Conservation (phyloP, 306 rosid genomes). For the cucumber (Cucumis sativus) region Cucumber_9930_V3 NC_026658.2:153001-153500, state of each 20-base stretch:
- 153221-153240: constrained; percentile 24
- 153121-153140: constrained; percentile 24
- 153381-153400: constrained; percentile 54
- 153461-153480: constrained; percentile 27
- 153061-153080: constrained; percentile 22
- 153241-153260: background rate
- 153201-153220: constrained; percentile 49
- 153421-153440: constrained; percentile 84
- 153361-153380: constrained; percentile 8
- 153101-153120: too few species aligned
- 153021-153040: constrained; percentile 36
- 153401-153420: constrained; percentile 27
- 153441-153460: constrained; percentile 53
- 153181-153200: constrained; percentile 62
- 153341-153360: constrained; percentile 24
- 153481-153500: constrained; percentile 27
- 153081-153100: background rate
- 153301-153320: background rate
- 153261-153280: too few species aligned
- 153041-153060: constrained; percentile 38
- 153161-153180: constrained; percentile 40
- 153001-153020: constrained; percentile 34
- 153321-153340: background rate
- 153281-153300: too few species aligned
- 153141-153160: constrained; percentile 42